Base-by-base conservation (phyloP, 1,139 yeast genomes). In the Blastobotrys illinoisensis region DNA sequence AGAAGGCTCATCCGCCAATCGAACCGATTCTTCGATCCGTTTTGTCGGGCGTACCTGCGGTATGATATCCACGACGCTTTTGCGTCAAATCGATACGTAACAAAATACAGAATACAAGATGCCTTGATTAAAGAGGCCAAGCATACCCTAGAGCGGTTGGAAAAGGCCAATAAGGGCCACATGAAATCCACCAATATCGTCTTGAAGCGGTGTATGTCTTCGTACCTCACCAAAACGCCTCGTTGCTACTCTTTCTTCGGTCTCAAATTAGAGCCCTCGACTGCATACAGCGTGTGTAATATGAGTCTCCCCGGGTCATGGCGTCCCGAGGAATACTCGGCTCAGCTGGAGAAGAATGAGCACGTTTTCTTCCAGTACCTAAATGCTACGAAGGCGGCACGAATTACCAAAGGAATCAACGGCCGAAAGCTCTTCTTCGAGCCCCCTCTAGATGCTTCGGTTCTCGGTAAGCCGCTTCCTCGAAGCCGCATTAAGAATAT, bases 401-500 rank as follows among this genome's bases (percentile, higher is more conserved):
- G 50, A 9, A 45, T 55, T 7, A n/a, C 23, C 21, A 43, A 53
- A 3, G 64, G 64, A 18, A 46, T 46, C 9, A 57, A 59, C 32
- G 60, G 60, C 9, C 53, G 63, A 14, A 65, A 63, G 50, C 55
- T 64, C 40, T 32, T 43, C n/a, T 58, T 54, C 19, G 55, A 56
- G 3, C 54, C 58, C 4, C 55, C 48, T 1, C 54, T 56, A 14
- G 59, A 58, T 40, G 63, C 60, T 14, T 60, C 68, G 1, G 52
- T 60, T 2, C 49, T 58, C 9, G 67, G 67, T 14, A 49, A 44
- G 1, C 59, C 58, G 1, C 49, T 63, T 44, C 64, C 66, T 3
- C 43, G 48, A n/a, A 28, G 50, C 32, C 51, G 67, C 14, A 58
- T 58, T 48, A 50, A 53, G 47, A 64, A 64, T 50, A 18, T 47